Conservation (phyloP, 257 asterid genomes). For the Oldenlandia corymbosa region DNA sequence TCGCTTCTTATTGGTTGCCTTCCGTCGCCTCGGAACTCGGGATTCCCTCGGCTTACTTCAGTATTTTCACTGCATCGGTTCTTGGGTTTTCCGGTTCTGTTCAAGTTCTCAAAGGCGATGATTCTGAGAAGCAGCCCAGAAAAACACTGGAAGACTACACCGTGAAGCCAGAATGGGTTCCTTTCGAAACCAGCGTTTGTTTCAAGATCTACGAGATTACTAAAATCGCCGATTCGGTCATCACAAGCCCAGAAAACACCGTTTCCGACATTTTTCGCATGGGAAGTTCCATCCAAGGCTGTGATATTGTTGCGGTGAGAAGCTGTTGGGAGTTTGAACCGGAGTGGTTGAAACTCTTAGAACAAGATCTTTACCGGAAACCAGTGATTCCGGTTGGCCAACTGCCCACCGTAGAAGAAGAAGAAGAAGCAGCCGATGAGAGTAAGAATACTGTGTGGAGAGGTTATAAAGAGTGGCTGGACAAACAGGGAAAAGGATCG, state of each 20-base stretch:
- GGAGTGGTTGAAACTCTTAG: slow-evolving; percentile 24
- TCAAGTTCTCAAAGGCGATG: slow-evolving; percentile 5
- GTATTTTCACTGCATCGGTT: slow-evolving; percentile 10
- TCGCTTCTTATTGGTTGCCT: slow-evolving; percentile 29
- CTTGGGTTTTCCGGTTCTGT: slow-evolving; percentile 16
- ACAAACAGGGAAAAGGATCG: slow-evolving; percentile 19
- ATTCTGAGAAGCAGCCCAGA: background rate
- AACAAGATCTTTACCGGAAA: slow-evolving; percentile 17
- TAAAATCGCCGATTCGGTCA: background rate
- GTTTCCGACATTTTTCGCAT: slow-evolving; percentile 12
- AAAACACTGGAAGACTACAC: slow-evolving; percentile 26
- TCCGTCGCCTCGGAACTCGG: slow-evolving; percentile 13
- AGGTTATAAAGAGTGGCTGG: slow-evolving; percentile 23
- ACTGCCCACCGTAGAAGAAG: slow-evolving; percentile 12
- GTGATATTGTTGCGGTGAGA: slow-evolving; percentile 15
- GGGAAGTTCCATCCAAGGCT: background rate
- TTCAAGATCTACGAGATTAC: slow-evolving; percentile 20
- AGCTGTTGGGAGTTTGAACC: slow-evolving; percentile 28
- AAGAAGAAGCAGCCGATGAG: background rate
- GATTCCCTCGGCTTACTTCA: slow-evolving; percentile 9
- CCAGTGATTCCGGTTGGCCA: slow-evolving; percentile 26
- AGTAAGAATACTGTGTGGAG: slow-evolving; percentile 16
- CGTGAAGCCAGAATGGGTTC: slow-evolving; percentile 20
- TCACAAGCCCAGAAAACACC: background rate
- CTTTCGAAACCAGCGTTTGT: slow-evolving; percentile 22